Evolutionary conservation across 495 filamentous ascomycete species (phyloP).

Genomic region (Penicillium macrosclerotiorum): DNA sequence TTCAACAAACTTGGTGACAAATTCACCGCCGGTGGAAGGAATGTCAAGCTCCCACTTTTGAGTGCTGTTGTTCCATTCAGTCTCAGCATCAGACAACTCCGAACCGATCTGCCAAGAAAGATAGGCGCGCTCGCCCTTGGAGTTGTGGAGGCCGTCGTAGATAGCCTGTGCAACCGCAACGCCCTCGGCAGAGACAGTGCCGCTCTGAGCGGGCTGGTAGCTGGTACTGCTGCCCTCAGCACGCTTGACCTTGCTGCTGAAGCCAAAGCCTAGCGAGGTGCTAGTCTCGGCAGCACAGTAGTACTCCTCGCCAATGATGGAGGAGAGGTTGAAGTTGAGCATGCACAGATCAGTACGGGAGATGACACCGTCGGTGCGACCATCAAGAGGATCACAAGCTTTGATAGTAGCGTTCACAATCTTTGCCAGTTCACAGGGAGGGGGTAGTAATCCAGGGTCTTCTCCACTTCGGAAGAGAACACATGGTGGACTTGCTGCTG

Average conservation of each 20-base stretch:
- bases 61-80: conserved; percentile 31
- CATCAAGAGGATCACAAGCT: conserved; percentile 53
- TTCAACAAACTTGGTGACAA: conserved; percentile 35
- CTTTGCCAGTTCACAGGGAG: conserved; percentile 49
- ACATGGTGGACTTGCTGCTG: conserved; percentile 53
- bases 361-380: conserved; percentile 51
- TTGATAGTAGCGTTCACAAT: conserved; percentile 51
- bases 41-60: conserved; percentile 32
- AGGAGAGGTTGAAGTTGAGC: conserved; percentile 42
- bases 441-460: conserved; percentile 50
- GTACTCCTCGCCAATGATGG: conserved; percentile 47
- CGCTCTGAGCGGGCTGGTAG: conserved; percentile 32
- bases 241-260: conserved; percentile 27
- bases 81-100: conserved; percentile 26
- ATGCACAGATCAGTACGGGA: conserved; percentile 52
- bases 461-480: conserved; percentile 40
- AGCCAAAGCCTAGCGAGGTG: conserved; percentile 36
- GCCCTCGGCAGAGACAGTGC: conserved; percentile 27
- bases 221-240: conserved; percentile 27
- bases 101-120: conserved; percentile 33
- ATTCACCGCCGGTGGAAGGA: conserved; percentile 34
- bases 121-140: conserved; percentile 30
- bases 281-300: conserved; percentile 42
- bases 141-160: conserved; percentile 32
- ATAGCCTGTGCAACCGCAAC: conserved; percentile 32